Evolutionary conservation across 1,139 yeast genomes (phyloP), one percentile per base, ranked within the genome.

Genomic region (Scheffersomyces cryptocercus): DNA sequence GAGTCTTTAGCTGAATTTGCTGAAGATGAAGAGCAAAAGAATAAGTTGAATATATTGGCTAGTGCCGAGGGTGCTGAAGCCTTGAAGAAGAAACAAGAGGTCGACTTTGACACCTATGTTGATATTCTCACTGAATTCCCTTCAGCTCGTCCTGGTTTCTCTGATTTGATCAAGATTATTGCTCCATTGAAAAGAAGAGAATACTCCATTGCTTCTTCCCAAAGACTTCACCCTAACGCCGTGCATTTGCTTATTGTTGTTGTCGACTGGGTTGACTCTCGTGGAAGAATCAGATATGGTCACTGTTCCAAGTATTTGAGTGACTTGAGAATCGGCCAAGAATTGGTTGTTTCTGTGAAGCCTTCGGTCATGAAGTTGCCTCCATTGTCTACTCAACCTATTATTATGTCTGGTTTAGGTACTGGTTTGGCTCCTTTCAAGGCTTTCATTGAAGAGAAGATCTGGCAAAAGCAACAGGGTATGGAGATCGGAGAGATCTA

Each of bases 391-490:
- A 80, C 84, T 38, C 95, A 88, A 64, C 98, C 99, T 28, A 86
- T 93, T 56, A 84, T 93, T 50, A 91, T 93, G 98, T 85, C 96
- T 53, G 99, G 99, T 58, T 78, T 93, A 54, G 99, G 99, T 69
- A 93, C 99, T 45, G 99, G 99, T 51, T 79, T 93, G 58, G 99
- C 99, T 16, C 99, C 99, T 45, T 93, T 93, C 82, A 91, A 93
- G 75, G 99, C 98, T 1, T 90, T 93, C 61, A 80, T 91, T 48
- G 98, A 93, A 69, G 98, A 93, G 70, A 91, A 90, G 74, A 81
- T 87, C 58, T 89, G 95, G 91, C 98, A 93, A 73, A 77, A 84
- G 64, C 79, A 85, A 55, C 95, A 89, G 64, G 98, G 98, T 39
- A 65, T 79, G 67, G 88, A 85, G 55, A 88, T 93, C 64, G 99